Percentiles rank a stretch among this genome's conserved stretches.
These are phyloP conservation scores for Neonectria sp. DNA, from an alignment of 2,329 filamentous ascomycete genomes.

Conservation along the genomic window DNA sequence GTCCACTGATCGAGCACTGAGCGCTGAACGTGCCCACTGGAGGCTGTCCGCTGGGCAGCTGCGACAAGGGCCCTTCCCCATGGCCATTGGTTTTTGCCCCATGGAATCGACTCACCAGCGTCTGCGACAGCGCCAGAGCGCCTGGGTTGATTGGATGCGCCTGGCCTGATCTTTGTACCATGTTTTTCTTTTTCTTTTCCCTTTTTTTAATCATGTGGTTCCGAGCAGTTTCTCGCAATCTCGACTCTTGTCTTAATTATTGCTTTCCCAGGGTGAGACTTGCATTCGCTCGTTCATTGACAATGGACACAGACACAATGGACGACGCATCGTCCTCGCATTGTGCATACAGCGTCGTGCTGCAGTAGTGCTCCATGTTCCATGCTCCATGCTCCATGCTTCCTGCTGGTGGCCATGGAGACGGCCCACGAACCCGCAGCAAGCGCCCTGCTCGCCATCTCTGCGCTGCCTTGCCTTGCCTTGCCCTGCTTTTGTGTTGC, in stretches of 20 bases:
- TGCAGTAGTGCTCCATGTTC: neutral
- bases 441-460: conserved; percentile 28
- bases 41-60: conserved; percentile 13
- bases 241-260: neutral
- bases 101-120: conserved; percentile 19
- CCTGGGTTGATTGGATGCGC: conserved; percentile 21
- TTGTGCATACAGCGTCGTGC: neutral
- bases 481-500: conserved; percentile 37
- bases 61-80: conserved; percentile 25
- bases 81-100: conserved; percentile 17
- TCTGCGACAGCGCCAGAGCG: conserved; percentile 24
- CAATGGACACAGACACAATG: neutral
- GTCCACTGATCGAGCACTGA: conserved; percentile 38
- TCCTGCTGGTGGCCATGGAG: conserved; percentile 25
- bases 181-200: conserved; percentile 4
- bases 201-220: neutral
- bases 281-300: neutral
- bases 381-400: neutral
- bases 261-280: neutral
- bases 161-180: conserved; percentile 24
- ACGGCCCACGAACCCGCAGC: conserved; percentile 41
- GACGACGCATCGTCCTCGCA: neutral
- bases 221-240: neutral
- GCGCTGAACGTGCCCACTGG: conserved; percentile 9
- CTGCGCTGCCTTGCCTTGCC: conserved; percentile 32